These are phyloP conservation scores for Colletotrichum truncatum DNA, from an alignment of 2,329 filamentous ascomycete species.

Conservation along the genomic window DNA sequence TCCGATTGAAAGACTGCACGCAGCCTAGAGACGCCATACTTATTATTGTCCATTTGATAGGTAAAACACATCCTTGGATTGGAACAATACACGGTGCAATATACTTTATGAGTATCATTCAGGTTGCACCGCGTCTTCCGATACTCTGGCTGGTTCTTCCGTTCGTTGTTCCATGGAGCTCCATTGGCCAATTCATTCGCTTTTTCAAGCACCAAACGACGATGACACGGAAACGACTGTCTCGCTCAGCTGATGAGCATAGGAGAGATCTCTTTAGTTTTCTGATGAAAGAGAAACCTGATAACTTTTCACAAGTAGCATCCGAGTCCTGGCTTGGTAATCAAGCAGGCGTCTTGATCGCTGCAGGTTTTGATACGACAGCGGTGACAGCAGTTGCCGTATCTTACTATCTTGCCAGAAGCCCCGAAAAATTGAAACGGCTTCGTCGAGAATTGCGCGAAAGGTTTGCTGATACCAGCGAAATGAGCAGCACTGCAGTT, in stretches of 20 bases:
- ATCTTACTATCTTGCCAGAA: not conserved
- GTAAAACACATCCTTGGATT: not conserved
- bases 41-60: not conserved
- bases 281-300: not conserved
- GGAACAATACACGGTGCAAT: not conserved
- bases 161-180: not conserved
- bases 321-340: not conserved
- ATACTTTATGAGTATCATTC: slow-evolving; percentile 1
- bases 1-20: not conserved
- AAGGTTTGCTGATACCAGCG: not conserved
- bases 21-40: not conserved
- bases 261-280: not conserved
- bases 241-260: not conserved
- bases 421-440: not conserved
- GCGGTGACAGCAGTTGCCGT: not conserved
- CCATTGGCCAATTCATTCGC: not conserved
- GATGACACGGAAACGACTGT: not conserved
- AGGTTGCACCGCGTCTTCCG: not conserved
- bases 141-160: not conserved
- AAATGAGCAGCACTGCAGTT: not conserved
- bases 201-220: not conserved
- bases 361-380: not conserved
- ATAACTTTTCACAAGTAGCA: not conserved
- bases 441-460: not conserved
- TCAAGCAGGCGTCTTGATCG: not conserved